Evolutionary conservation across 1,139 yeast species (phyloP).

Genomic region (Pichia sp.): DNA sequence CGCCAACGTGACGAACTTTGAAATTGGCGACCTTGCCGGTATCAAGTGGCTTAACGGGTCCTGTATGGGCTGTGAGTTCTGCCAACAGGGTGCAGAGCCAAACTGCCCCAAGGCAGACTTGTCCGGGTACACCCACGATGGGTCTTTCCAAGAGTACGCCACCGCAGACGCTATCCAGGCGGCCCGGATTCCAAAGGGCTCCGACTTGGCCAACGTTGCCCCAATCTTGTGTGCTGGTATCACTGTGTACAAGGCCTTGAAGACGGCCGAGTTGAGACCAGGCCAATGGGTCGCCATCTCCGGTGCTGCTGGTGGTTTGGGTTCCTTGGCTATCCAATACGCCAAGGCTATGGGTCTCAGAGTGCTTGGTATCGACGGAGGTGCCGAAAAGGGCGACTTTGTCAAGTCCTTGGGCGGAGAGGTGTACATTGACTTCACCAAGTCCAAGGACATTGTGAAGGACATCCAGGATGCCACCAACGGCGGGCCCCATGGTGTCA

Average conservation of each 20-base stretch:
- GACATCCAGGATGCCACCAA: conserved; percentile 54
- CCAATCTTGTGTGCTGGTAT: conserved; percentile 81
- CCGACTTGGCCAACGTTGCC: conserved; percentile 62
- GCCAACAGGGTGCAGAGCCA: conserved; percentile 61
- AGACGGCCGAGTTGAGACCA: conserved; percentile 55
- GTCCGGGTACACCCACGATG: conserved; percentile 76
- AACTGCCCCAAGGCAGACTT: conserved; percentile 65
- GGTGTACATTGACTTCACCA: conserved; percentile 59
- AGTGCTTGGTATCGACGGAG: conserved; percentile 73
- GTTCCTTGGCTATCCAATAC: conserved; percentile 69
- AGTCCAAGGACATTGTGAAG: conserved; percentile 50
- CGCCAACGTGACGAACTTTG: conserved; percentile 58
- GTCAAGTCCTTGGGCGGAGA: conserved; percentile 62
- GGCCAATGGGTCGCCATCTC: conserved; percentile 77
- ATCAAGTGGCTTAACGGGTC: conserved; percentile 74
- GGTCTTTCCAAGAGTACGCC: conserved; percentile 76
- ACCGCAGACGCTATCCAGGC: conserved; percentile 78
- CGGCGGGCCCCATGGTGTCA: conserved; percentile 76
- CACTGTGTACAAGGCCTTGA: conserved; percentile 73
- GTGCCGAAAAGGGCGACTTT: conserved; percentile 58
- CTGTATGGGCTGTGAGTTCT: conserved; percentile 64
- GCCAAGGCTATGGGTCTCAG: conserved; percentile 73
- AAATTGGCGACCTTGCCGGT: conserved; percentile 70
- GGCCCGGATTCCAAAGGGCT: conserved; percentile 61
- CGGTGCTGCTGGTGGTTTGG: conserved; percentile 80